Evolutionary conservation across 2,329 filamentous ascomycete species (phyloP).

Genomic region (Colletotrichum theobromicola): DNA sequence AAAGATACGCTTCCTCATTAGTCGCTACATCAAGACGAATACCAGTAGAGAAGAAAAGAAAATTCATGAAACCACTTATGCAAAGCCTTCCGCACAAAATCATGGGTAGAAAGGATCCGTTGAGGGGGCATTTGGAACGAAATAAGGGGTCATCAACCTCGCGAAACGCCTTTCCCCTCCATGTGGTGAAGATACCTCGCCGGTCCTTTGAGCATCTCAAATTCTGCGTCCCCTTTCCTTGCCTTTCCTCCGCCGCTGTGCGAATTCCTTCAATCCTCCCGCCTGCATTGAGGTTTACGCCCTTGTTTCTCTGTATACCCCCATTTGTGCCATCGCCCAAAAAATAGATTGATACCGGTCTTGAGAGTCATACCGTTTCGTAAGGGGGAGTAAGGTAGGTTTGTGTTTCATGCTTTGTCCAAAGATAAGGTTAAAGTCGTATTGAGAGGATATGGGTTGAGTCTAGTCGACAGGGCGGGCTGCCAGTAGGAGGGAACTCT

Average conservation of each 20-base stretch:
- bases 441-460: background rate
- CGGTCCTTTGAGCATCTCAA: conserved; percentile 4
- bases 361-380: conserved; percentile 8
- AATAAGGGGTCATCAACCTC: background rate
- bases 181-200: background rate
- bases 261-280: background rate
- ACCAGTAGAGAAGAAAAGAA: conserved; percentile 8
- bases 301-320: background rate
- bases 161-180: conserved; percentile 7
- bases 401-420: background rate
- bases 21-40: conserved; percentile 20
- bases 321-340: background rate
- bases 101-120: background rate
- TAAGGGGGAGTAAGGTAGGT: background rate
- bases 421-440: background rate
- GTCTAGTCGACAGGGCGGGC: background rate
- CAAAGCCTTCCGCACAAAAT: background rate
- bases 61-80: conserved; percentile 13
- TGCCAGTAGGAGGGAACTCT: background rate
- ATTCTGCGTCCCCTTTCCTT: background rate
- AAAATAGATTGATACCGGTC: conserved; percentile 3
- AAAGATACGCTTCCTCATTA: conserved; percentile 11
- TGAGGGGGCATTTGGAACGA: background rate
- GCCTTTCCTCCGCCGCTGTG: background rate
- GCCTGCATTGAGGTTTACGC: background rate